Evolutionary conservation across 768 basidiomycete species (phyloP), one percentile per base, ranked within the genome.

Genomic region (Suillus ampliporus): DNA sequence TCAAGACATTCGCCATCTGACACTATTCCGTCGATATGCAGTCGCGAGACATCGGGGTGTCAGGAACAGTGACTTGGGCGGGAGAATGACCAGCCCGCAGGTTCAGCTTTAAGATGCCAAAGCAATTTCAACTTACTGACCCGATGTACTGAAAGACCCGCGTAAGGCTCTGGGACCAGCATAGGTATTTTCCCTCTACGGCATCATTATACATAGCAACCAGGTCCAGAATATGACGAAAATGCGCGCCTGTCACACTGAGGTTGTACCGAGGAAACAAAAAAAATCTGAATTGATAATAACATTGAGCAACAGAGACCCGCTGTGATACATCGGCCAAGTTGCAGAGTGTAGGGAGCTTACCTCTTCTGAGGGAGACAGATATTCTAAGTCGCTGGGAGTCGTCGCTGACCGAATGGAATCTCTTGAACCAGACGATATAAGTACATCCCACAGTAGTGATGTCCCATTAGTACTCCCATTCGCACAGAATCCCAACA

Each of bases 61-160:
- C 88, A 2, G 88, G 83, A 34, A 88, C 76, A 38, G 82, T 80
- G 10, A 84, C 82, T 14, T 78, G 77, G 4, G 77, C 78, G 0
- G 83, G 77, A 6, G 86, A 84, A 66, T 80, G 86, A 10, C 78
- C 78, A 7, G 68, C 77, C 72, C 85, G 80, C 43, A 89, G 78
- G 70, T 79, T 87, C 53, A 85, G 74, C 69, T 92, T 90, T 0
- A 90, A 87, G 23, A 91, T 76, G 4, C 94, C 94, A 75, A 99
- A 99, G 70, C 97, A 99, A 72, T 99, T 99, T 74, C 9, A 97
- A 88, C 53, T 84, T 82, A 97, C 97, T 99, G 51, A 97, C 90
- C 28, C 91, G 86, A 64, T 90, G 85, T 0, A 97, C 89, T 48
- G 92, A 91, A 31, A 84, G 79, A 8, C 97, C 97, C 0, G 97